Base-by-base conservation (phyloP, 805 yeast genomes). In the Saccharomycopsis olivae region DNA sequence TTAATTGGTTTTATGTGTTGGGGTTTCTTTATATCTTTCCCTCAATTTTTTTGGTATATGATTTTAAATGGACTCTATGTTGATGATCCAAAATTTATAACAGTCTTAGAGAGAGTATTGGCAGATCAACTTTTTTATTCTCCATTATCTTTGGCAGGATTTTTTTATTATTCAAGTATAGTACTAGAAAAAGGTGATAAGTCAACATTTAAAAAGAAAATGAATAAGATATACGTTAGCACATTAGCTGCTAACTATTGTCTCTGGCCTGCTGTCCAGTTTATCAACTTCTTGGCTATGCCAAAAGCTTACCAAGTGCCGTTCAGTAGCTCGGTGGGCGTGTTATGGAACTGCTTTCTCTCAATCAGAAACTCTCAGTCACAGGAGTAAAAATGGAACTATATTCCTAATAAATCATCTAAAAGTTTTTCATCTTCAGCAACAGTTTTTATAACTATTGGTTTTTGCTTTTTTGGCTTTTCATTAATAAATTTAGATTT, bases 321-420 rank as follows among this genome's bases (percentile, higher is more conserved):
- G 0, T 89, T 92, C 56, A 78, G 94, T 40, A 80, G 92, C 6
- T 65, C 83, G 61, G 65, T 92, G 4, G 89, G 95, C 21, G 94
- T 89, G 15, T 62, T 89, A 28, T 89, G 98, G 97, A 89, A 92
- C 55, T 87, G 96, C 39, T 88, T 82, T 61, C 62, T 89, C 36
- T 86, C 95, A 0, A 75, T 84, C 71, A 67, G 83, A 52, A 85
- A 85, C 50, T 78, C 85, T 5, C 46, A 27, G 3, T 59, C 68
- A 1, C 54, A 53, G 20, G 35, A n/a, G 6, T 18, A 15, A 32
- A 20, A n/a, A 15, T n/a, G 31, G 8, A 10, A 15, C n/a, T n/a
- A 43, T 27, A 44, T 15, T 10, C 29, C 50, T 28, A 56, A 24
- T 18, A 56, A 43, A 14, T 48, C 53, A 13, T 49, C 43, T 25